Percentiles rank a stretch among this genome's conserved stretches.
Conservation (phyloP, 176 grass and related monocot genomes). For the Oryza glumipatula region DNA sequence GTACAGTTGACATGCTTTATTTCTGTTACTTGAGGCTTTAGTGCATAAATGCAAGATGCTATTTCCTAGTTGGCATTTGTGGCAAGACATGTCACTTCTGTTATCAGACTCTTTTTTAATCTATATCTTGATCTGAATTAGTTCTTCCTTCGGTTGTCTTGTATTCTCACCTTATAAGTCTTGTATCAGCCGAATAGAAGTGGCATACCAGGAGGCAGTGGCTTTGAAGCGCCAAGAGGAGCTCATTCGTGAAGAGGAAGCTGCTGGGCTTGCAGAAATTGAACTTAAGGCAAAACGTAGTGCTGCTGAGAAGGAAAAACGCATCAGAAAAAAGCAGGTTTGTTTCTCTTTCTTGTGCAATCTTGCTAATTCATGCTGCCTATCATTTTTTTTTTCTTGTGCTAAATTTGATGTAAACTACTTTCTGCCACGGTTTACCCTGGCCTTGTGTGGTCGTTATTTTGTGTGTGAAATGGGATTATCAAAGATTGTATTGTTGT, state of each 20-base stretch:
- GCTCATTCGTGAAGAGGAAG: slow-evolving; percentile 99
- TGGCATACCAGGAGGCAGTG: slow-evolving; percentile 86
- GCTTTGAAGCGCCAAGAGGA: slow-evolving; percentile 95
- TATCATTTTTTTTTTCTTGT: not conserved
- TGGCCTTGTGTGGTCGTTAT: slow-evolving; percentile 5
- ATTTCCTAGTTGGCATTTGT: not conserved
- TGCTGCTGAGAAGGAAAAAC: slow-evolving; percentile 80
- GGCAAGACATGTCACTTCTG: not conserved
- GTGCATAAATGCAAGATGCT: not conserved
- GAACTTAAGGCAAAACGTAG: slow-evolving; percentile 75
- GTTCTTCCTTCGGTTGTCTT: not conserved
- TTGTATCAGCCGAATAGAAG: slow-evolving; percentile 86
- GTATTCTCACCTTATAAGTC: slow-evolving; percentile 28
- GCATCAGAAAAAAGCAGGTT: slow-evolving; percentile 96
- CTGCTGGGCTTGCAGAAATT: slow-evolving; percentile 68
- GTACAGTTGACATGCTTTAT: not conserved
- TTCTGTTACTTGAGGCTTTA: slow-evolving; percentile 24
- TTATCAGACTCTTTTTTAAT: slow-evolving; percentile 1
- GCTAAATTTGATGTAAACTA: slow-evolving; percentile 2
- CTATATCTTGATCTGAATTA: not conserved
- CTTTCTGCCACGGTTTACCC: not conserved
- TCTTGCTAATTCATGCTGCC: not conserved
- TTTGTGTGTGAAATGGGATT: slow-evolving; percentile 24
- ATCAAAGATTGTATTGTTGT: not conserved
- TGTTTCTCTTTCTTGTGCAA: slow-evolving; percentile 12